Evolutionary conservation across 2,329 filamentous ascomycete species (phyloP).

Genomic region (Phialemoniopsis sp.): DNA sequence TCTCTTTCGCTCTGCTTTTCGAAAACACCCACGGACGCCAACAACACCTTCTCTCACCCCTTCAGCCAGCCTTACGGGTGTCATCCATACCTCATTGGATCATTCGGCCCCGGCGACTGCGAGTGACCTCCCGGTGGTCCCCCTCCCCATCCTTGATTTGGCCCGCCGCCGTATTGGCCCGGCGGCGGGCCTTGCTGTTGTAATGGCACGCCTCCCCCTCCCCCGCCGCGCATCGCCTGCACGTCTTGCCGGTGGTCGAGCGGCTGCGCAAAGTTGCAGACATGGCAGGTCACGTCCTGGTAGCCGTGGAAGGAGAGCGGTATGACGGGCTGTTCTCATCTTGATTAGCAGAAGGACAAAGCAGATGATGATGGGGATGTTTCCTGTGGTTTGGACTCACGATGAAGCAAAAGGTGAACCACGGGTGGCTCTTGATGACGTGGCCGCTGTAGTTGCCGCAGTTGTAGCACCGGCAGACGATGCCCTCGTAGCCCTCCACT

Average conservation of each 20-base stretch:
- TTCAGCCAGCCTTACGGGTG: background rate
- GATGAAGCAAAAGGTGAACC: constrained; percentile 79
- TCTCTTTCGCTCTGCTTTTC: too few species aligned
- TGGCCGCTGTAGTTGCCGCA: constrained; percentile 60
- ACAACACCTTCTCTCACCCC: too few species aligned
- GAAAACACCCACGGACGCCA: too few species aligned
- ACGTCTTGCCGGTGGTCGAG: constrained; percentile 55
- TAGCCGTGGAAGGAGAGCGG: constrained; percentile 66
- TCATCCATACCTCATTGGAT: constrained; percentile 23
- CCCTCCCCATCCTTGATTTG: constrained; percentile 26
- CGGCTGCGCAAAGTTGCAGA: constrained; percentile 73
- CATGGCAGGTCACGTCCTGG: constrained; percentile 66
- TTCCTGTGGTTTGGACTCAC: constrained; percentile 43
- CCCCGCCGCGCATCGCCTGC: constrained; percentile 43
- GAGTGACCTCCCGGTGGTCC: constrained; percentile 8
- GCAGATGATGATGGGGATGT: too few species aligned
- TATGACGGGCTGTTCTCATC: constrained; percentile 53
- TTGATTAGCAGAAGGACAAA: background rate
- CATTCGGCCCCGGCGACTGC: constrained; percentile 6
- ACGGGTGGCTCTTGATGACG: constrained; percentile 61
- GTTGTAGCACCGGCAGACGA: constrained; percentile 61
- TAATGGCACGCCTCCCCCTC: constrained; percentile 27
- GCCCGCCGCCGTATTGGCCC: constrained; percentile 20
- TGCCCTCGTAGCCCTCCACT: constrained; percentile 56
- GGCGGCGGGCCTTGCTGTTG: constrained; percentile 25